These are phyloP conservation scores for Elaeis oleifera DNA, from an alignment of 202 grass and related monocot species.

Conservation along the genomic window DNA sequence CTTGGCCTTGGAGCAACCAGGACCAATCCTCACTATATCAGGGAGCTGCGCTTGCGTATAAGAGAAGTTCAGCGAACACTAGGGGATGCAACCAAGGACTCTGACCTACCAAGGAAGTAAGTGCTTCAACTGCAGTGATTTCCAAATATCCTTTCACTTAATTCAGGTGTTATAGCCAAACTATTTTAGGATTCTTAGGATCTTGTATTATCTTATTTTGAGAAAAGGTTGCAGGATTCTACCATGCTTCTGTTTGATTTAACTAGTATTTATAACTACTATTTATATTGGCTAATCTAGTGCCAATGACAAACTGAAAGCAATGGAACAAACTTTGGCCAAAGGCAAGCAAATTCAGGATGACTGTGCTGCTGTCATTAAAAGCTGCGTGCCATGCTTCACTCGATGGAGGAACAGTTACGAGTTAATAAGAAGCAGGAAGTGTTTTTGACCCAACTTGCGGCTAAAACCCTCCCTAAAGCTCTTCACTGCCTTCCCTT, in stretches of 20 bases:
- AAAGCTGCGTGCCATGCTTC: constrained; percentile 47
- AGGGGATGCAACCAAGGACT: constrained; percentile 64
- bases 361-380: constrained; percentile 38
- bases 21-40: constrained; percentile 47
- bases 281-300: constrained; percentile 19
- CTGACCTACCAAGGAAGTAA: constrained; percentile 54
- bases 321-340: constrained; percentile 50
- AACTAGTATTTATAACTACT: not conserved
- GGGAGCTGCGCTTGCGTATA: constrained; percentile 42
- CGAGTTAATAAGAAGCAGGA: constrained; percentile 42
- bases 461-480: constrained; percentile 64
- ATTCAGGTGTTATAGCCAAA: too few relatives aligned
- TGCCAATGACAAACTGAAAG: constrained; percentile 51
- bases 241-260: not conserved
- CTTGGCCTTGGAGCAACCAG: constrained; percentile 52
- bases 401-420: constrained; percentile 52
- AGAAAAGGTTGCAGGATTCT: too few relatives aligned
- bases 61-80: constrained; percentile 55
- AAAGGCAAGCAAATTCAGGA: constrained; percentile 50
- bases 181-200: too few relatives aligned
- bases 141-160: too few relatives aligned
- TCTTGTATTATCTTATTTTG: too few relatives aligned
- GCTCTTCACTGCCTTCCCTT: constrained; percentile 64
- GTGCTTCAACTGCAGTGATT: not conserved
- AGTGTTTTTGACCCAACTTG: constrained; percentile 43